Conservation (phyloP, 2,329 filamentous ascomycete genomes). For the Cladophialophora yegresii region DNA sequence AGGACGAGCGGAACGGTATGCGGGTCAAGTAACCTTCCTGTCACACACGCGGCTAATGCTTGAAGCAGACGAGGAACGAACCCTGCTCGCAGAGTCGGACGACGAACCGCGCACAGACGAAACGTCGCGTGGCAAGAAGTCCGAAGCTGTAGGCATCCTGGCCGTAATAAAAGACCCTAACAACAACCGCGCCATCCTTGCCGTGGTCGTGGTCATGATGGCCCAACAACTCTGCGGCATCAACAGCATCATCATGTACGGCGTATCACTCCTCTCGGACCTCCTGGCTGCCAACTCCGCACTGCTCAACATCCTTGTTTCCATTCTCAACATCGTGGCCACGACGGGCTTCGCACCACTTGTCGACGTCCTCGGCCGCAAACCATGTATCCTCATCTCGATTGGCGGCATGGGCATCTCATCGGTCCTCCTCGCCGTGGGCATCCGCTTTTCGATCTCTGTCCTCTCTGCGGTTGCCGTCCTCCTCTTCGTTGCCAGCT, state of each 20-base stretch:
- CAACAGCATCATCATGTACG: conserved; percentile 98
- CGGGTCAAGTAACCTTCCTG: not conserved
- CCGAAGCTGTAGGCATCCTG: conserved; percentile 59
- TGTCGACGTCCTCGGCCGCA: conserved; percentile 79
- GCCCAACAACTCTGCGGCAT: conserved; percentile 87
- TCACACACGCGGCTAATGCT: conserved; percentile 14
- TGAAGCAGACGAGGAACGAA: conserved; percentile 65
- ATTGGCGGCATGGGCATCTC: conserved; percentile 81
- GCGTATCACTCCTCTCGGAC: conserved; percentile 80
- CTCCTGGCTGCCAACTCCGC: conserved; percentile 80
- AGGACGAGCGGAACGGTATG: conserved; percentile 23
- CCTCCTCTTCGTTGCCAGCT: conserved; percentile 82
- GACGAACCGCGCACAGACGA: conserved; percentile 11
- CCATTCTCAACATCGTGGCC: conserved; percentile 78
- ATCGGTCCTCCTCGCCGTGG: conserved; percentile 74
- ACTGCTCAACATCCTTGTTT: conserved; percentile 83
- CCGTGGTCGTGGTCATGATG: conserved; percentile 83
- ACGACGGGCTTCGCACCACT: conserved; percentile 81
- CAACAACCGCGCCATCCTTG: conserved; percentile 73
- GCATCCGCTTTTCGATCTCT: conserved; percentile 72
- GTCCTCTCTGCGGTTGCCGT: conserved; percentile 78
- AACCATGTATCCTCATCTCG: conserved; percentile 77
- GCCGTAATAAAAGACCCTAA: conserved; percentile 63
- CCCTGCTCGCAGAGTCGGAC: conserved; percentile 56
- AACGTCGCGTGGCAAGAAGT: conserved; percentile 30